Evolutionary conservation across 768 basidiomycete species (phyloP), one percentile per base, ranked within the genome.

Genomic region (Rhodotorula graminis): DNA sequence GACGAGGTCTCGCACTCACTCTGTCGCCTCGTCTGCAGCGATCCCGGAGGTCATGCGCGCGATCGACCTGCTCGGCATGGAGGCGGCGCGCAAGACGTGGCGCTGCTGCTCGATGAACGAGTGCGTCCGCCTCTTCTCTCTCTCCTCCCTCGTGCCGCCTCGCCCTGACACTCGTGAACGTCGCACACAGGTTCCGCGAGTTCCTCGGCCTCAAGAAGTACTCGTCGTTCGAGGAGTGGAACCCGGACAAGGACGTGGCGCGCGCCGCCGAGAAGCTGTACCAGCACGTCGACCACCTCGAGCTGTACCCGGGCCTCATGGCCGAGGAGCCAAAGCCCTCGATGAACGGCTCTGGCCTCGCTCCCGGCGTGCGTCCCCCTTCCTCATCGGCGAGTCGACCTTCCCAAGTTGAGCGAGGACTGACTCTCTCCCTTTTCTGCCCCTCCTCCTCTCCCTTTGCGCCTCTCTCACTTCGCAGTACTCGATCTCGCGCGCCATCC

Each of bases 221-320:
- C 72, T 70, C 27, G 46, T 10, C 29, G 18, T 66, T 66, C 65
- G 23, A 12, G 12, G 81, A 83, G 40, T 84, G 83, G 83, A 84
- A 83, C 71, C 67, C 80, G 0, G 73, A 82, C 65, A 64, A 64
- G 27, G 61, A 60, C 61, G 71, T 76, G 42, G 69, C 69, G 8
- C 58, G 57, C 65, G 33, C 61, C 3, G 91, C 91, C 0, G 83
- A 85, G 61, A 81, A 84, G 15, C 83, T 92, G 21, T 92, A 93
- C 79, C 84, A 84, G 56, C 84, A 90, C 74, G 88, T 91, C 46
- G 86, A 92, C 76, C 88, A 90, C 78, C 85, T 92, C 47, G 91
- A 92, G 78, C 85, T 93, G 19, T 85, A 92, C 77, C 90, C 53
- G 21, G 71, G 56, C 27, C 59, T 69, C 23, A 59, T 59, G 29